A percentile compares a stretch with the other conserved stretches of the same genome.
phyloP scores from a whole-genome alignment of 2,329 filamentous ascomycete species.

The Aurifilum marmelostoma region DNA sequence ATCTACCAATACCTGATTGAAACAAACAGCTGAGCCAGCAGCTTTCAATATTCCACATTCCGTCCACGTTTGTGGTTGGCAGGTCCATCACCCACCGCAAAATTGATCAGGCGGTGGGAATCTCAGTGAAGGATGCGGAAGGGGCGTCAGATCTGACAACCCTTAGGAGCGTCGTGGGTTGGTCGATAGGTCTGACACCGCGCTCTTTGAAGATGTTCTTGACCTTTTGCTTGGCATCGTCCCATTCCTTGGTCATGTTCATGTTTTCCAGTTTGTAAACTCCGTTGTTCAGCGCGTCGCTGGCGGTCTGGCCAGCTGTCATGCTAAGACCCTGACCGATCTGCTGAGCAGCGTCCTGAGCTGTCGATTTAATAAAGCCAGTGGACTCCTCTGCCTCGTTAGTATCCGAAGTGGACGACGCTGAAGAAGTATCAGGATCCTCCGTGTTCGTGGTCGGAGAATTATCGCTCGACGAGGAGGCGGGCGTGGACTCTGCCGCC shows the following conservation, averaged over 20 bases:
- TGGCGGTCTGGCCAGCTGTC: background rate
- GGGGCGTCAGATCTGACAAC: background rate
- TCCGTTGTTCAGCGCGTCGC: background rate
- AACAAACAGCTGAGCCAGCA: background rate
- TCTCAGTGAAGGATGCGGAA: background rate
- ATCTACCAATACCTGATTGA: background rate
- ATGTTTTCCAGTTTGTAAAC: constrained; percentile 4
- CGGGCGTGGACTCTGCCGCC: no score
- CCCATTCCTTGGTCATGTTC: constrained; percentile 5
- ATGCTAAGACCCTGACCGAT: background rate
- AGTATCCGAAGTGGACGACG: background rate
- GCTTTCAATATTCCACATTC: background rate
- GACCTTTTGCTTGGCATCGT: constrained; percentile 7
- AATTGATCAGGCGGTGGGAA: background rate
- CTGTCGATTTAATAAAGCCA: background rate
- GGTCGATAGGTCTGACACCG: background rate
- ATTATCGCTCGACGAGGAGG: no score
- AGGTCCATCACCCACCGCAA: background rate
- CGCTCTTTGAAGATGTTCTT: background rate
- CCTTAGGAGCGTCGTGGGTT: background rate
- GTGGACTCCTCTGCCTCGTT: background rate
- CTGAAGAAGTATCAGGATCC: background rate
- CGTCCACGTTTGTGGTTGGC: background rate
- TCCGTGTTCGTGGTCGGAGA: no score
- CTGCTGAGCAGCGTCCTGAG: background rate